Evolutionary conservation across 371 early-diverging fungal genomes (phyloP), one percentile per base, ranked within the genome.

Genomic region (Mortierella sp.): DNA sequence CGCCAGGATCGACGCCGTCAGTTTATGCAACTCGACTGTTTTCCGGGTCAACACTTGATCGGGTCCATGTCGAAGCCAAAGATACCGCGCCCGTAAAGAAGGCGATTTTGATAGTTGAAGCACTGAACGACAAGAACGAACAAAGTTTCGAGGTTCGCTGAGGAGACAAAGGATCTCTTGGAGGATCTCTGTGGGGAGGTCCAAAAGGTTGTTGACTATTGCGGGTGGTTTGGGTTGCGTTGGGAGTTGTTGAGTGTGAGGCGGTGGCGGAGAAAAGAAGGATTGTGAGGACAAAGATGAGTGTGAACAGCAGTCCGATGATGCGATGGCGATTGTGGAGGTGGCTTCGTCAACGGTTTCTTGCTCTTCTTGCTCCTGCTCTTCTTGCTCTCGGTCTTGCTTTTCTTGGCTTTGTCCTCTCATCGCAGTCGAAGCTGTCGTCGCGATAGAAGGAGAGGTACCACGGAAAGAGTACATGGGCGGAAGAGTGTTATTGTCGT

Each of bases 31-130:
- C 68, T 86, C 87, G 11, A 86, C 78, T 2, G 73, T 24, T 47
- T 74, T 80, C 16, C 87, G 78, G 5, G 82, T 75, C 73, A 86
- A n/a, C 50, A 82, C 87, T 42, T 72, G 82, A 60, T 77, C 80
- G 0, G 75, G 75, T 1, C 87, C 82, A 78, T 86, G 82, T 5
- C 74, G 73, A 6, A 71, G 44, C 80, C 75, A 75, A 3, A 86
- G 76, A 38, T 82, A 86, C 31, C 76, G 77, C 10, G 87, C 82
- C 10, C 82, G 77, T 16, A 82, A 24, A 8, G 77, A 77, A 0
- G 86, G 48, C 16, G 86, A 81, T 31, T 31, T 57, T 4, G 82
- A 76, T 10, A 86, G 73, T 6, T 70, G 38, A 34, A 78, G 73
- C 57, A 86, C 77, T 47, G 54, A 73, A 16, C 76, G 78, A 55